Evolutionary conservation across 176 grass and related monocot species (phyloP), one percentile per base, ranked within the genome.

Genomic region (Aegilops longissima): DNA sequence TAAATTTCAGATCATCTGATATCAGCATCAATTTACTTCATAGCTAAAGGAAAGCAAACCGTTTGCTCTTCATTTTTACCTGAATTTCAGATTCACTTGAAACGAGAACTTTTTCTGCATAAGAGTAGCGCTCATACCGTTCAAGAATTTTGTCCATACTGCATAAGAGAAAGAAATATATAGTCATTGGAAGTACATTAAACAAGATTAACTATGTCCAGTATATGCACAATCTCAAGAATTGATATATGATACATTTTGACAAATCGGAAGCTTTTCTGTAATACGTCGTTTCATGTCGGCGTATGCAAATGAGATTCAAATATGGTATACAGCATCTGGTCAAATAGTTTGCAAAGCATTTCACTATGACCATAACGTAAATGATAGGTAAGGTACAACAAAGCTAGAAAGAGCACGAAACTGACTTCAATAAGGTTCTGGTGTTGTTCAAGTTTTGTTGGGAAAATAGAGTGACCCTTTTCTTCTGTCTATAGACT

Each of bases 141-240:
- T 97, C 94, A 82, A 97, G 82, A 90, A 97, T 94, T 90, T 97
- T 97, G 70, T 97, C 94, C 92, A 97, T 97, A 68, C 92, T 97
- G 87, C 30, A 81, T 84, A 27, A 87, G 42, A 61, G 29, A 4
- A 85, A 83, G 42, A 82, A 6, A 66, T 11, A 80, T 35, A 4
- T 63, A 14, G 38, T 71, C 31, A 88, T 2, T 54, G 5, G 30
- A 82, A 63, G 17, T 51, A 71, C 58, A 49, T 70, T 36, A 45
- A 54, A 13, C 9, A 83, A 4, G 17, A 83, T 52, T 78, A 76
- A 38, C 12, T 70, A 49, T 78, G 14, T 54, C 24, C 5, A 51
- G 59, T 66, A 20, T 27, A 75, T 58, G 0, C 25, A 79, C 30
- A 44, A 59, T 80, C 18, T 75, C 27, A 70, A 76, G 16, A 82